Conservation (phyloP, 2,329 filamentous ascomycete genomes). For the Exophiala calicioides region DNA sequence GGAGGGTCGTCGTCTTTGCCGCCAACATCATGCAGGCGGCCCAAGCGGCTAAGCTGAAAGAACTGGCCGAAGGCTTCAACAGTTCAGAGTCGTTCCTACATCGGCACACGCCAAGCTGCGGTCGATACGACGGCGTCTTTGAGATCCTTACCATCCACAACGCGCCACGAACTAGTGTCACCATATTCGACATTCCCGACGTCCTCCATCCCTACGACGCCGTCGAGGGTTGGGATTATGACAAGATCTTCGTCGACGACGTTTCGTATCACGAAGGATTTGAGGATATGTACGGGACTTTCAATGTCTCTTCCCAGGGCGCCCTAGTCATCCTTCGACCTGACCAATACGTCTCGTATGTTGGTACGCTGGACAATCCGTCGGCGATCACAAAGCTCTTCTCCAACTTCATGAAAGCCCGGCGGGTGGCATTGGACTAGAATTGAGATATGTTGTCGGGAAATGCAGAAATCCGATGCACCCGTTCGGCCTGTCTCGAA, state of each 20-base stretch:
- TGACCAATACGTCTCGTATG: conserved; percentile 62
- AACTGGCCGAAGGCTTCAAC: conserved; percentile 50
- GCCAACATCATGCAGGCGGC: conserved; percentile 44
- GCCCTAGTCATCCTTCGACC: conserved; percentile 66
- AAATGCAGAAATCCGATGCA: no score
- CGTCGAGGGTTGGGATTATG: conserved; percentile 57
- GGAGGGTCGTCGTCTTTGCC: conserved; percentile 52
- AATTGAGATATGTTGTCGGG: no score
- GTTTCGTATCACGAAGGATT: conserved; percentile 56
- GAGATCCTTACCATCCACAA: conserved; percentile 64
- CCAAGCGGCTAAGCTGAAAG: conserved; percentile 49
- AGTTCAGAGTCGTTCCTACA: conserved; percentile 45
- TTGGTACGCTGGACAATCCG: conserved; percentile 27
- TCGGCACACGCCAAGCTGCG: conserved; percentile 43
- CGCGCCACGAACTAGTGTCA: conserved; percentile 50
- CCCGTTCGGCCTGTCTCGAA: no score
- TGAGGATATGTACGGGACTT: conserved; percentile 52
- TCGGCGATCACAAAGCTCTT: conserved; percentile 28
- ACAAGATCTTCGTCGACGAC: conserved; percentile 59
- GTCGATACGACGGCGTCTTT: conserved; percentile 52
- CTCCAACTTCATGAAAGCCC: conserved; percentile 13
- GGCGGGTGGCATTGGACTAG: no score
- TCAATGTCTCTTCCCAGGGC: conserved; percentile 57
- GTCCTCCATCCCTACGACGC: conserved; percentile 52
- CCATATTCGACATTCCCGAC: conserved; percentile 55